Evolutionary conservation across 1,284 basidiomycete genomes (phyloP).

Genomic region (Cutaneotrichosporon sp.): DNA sequence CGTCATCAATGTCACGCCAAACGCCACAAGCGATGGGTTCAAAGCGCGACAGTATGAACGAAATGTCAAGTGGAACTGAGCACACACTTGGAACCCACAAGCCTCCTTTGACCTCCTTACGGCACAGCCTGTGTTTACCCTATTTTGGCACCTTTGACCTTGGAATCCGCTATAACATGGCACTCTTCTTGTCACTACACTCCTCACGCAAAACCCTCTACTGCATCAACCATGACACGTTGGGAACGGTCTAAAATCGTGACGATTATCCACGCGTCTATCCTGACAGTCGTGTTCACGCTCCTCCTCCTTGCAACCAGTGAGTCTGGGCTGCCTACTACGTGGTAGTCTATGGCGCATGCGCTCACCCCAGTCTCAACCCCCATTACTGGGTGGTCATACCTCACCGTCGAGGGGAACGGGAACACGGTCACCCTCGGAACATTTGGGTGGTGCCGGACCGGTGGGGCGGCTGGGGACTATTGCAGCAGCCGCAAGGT

Average conservation of each 20-base stretch:
- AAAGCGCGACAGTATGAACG: too few relatives aligned
- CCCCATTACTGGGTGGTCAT: neutral
- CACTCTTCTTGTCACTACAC: neutral
- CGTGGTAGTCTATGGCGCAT: neutral
- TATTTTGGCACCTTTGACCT: neutral
- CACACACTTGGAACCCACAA: too few relatives aligned
- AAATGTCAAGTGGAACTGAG: too few relatives aligned
- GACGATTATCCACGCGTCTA: neutral
- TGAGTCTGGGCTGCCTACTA: neutral
- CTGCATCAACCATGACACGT: neutral
- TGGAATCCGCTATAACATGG: neutral
- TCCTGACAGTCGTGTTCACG: neutral
- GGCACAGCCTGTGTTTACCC: neutral
- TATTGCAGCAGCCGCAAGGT: neutral
- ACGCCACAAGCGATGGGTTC: too few relatives aligned
- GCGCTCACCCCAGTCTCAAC: slow-evolving; percentile 4
- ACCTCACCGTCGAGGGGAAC: neutral
- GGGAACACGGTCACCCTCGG: neutral
- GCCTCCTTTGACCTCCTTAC: too few relatives aligned
- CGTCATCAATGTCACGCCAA: too few relatives aligned
- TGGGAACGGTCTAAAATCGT: neutral
- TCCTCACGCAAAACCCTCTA: neutral
- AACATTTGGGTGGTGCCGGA: slow-evolving; percentile 4
- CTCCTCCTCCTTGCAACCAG: neutral
- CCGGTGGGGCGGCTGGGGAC: neutral